Base-by-base conservation (phyloP, 495 filamentous ascomycete genomes). In the Penicillium angulare region DNA sequence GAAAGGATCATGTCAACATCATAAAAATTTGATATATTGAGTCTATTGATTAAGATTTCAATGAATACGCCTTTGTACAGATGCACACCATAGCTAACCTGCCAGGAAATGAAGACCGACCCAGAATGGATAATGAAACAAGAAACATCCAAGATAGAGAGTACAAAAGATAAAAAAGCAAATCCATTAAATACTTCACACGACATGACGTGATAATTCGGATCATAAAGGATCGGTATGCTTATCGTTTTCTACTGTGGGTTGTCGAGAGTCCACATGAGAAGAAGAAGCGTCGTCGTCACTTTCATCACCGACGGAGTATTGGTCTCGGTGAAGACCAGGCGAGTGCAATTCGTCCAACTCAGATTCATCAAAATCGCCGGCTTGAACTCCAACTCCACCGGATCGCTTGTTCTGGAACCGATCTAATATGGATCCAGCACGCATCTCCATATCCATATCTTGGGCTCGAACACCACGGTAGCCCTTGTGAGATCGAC, bases 321-420 rank as follows among this genome's bases (percentile, higher is more conserved):
- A 74, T 47, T 72, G 62, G n/a, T 71, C 70, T 35, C 58, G 56
- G n/a, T 72, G 60, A 21, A 65, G 8, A n/a, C 56, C 62, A 22
- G 69, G 66, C 6, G 68, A 72, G 40, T 87, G 80, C 38, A 95
- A 65, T 53, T 91, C 82, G 63, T 95, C 89, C 27, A 97, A 61
- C 65, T 95, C 89, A 34, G 79, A 80, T 69, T 97, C 93, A 57
- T 97, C 91, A 71, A 93, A 97, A 63, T 92, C 90, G 10, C 76
- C 86, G 13, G 87, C 86, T 67, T 96, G 90, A 26, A 96, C 69
- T n/a, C n/a, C n/a, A 65, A 92, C 89, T 22, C 74, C 64, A 3
- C 61, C 52, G 12, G 66, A 62, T 49, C 80, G 81, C 44, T 77
- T 73, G 38, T 82, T 76, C 48, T 63, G 66, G 56, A 70, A 67